Evolutionary conservation across 495 filamentous ascomycete species (phyloP), one percentile per base, ranked within the genome.

Genomic region (Penicillium daleae): DNA sequence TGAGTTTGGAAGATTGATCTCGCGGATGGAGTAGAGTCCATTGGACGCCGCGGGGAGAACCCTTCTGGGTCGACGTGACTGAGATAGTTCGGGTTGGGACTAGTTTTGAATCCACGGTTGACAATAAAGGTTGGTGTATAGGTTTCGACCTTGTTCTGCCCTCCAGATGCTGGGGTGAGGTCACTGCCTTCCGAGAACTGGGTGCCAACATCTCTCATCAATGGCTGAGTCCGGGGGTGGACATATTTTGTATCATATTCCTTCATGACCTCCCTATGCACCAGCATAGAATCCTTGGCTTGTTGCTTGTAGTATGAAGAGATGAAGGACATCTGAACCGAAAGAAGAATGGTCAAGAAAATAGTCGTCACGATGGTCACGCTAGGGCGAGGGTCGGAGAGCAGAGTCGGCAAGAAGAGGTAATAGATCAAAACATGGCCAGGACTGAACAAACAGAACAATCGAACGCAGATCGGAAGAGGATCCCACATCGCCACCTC

Each of bases 211-310:
- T 98, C 92, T 63, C 95, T 86, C 67, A 91, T 88, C 19, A 89
- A 82, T 10, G 86, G 88, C 60, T 94, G 89, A 9, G 96, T 85
- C n/a, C 88, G 82, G 10, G 96, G 95, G 71, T 96, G 92, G 2
- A 99, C 95, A 63, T 86, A 97, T 81, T 98, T 98, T 51, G 86
- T 90, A 74, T 99, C 92, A 75, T 99, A 99, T 77, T 99, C 95
- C 71, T 92, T 87, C 78, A 97, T 77, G 7, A 99, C 93, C 74
- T 97, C 92, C 64, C 90, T 93, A 55, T 95, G 90, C 55, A 98
- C 90, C 29, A 98, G 77, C 0, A 87, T 82, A 2, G 85, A 83
- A 73, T 99, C 95, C 69, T 93, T 96, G 46, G 86, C 83, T 68
- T 98, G 93, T 70, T 93, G 93, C 5, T 84, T 84, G 74, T 92